Evolutionary conservation across 1,284 basidiomycete genomes (phyloP).

Genomic region (Pseudozyma pruni): DNA sequence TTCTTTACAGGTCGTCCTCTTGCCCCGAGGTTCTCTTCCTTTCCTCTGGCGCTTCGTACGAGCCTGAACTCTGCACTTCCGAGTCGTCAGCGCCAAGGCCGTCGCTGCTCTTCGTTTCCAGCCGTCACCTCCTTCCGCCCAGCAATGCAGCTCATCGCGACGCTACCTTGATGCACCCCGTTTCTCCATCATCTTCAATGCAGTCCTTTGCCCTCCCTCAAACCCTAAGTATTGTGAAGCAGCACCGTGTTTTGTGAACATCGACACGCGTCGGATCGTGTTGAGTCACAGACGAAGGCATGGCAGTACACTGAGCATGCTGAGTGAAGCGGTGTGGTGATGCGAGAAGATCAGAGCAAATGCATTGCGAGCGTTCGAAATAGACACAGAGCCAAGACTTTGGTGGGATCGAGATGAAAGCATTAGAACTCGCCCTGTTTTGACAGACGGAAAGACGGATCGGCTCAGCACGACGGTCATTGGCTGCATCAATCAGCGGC

Average conservation of each 20-base stretch:
- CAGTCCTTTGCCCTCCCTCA: no score
- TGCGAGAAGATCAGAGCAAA: no score
- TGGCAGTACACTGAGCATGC: background rate
- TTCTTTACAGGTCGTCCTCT: no score
- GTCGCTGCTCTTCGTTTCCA: background rate
- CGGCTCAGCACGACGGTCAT: background rate
- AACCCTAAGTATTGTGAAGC: no score
- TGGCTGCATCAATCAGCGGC: background rate
- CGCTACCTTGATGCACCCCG: no score
- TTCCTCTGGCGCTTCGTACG: conserved; percentile 15
- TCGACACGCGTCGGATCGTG: no score
- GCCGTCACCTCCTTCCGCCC: background rate
- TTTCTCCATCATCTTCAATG: no score
- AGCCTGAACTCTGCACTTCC: background rate
- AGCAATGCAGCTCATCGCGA: background rate
- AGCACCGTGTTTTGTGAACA: no score
- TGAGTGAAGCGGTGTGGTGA: background rate
- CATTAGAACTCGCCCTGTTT: conserved; percentile 13
- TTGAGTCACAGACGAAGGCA: no score
- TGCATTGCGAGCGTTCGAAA: background rate
- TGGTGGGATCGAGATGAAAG: background rate
- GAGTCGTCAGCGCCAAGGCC: background rate
- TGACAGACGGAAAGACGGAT: background rate
- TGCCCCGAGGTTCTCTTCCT: background rate
- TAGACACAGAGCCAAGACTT: background rate